Evolutionary conservation across 768 basidiomycete species (phyloP).

Genomic region (Lactifluus echinatus): DNA sequence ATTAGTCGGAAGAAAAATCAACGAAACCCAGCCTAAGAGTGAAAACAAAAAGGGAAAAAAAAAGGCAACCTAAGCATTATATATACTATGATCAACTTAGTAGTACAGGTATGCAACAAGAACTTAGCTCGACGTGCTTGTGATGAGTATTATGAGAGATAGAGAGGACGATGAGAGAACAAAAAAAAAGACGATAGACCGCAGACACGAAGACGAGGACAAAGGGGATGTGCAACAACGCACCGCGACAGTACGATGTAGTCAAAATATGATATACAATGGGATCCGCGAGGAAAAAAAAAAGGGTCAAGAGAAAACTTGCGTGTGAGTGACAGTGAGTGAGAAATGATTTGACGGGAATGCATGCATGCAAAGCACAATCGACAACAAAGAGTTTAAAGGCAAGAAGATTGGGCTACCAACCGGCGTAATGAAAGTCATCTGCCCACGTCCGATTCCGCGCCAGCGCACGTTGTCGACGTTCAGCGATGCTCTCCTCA

Average conservation of each 20-base stretch:
- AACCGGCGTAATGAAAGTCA: conserved; percentile 57
- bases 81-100: conserved; percentile 21
- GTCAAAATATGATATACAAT: conserved; percentile 16
- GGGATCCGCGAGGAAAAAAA: conserved; percentile 9
- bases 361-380: not conserved
- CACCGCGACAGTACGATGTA: conserved; percentile 8
- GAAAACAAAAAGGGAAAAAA: not conserved
- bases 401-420: conserved; percentile 32
- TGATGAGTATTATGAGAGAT: conserved; percentile 17
- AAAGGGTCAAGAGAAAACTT: not conserved
- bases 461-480: conserved; percentile 35
- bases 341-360: not conserved
- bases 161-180: not conserved
- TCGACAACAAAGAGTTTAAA: not conserved
- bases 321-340: not conserved
- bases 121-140: conserved; percentile 19
- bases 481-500: conserved; percentile 7
- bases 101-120: conserved; percentile 22
- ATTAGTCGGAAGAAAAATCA: not conserved
- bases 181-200: not conserved
- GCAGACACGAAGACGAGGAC: not conserved
- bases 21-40: too few species aligned
- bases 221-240: not conserved
- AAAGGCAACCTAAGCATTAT: conserved; percentile 15
- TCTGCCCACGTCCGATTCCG: conserved; percentile 62